Conservation (phyloP, 1,284 basidiomycete species). For the Heterobasidion occidentale region DNA sequence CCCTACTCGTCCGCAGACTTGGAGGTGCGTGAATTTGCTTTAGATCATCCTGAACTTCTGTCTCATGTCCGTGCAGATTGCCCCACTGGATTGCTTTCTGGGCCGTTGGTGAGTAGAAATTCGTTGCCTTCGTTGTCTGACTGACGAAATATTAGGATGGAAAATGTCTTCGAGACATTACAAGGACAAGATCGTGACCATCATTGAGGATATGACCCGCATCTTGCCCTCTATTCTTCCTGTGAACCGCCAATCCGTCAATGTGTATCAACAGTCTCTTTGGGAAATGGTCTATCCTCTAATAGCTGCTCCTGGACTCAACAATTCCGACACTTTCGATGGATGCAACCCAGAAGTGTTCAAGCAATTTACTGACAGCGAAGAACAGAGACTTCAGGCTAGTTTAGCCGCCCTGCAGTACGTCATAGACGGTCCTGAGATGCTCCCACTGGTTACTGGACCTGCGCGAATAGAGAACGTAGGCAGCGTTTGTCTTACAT, state of each 20-base stretch:
- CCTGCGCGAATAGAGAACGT: slow-evolving; percentile 19
- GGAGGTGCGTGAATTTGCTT: slow-evolving; percentile 18
- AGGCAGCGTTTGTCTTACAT: not conserved
- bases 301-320: slow-evolving; percentile 6
- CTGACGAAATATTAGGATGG: slow-evolving; percentile 13
- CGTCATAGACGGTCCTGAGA: slow-evolving; percentile 17
- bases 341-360: slow-evolving; percentile 15
- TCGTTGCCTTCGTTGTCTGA: not conserved
- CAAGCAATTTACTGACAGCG: slow-evolving; percentile 14
- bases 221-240: slow-evolving; percentile 8
- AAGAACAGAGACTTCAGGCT: slow-evolving; percentile 15
- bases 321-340: slow-evolving; percentile 10
- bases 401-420: slow-evolving; percentile 14
- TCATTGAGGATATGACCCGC: slow-evolving; percentile 12
- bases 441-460: slow-evolving; percentile 14
- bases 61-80: slow-evolving; percentile 20
- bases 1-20: slow-evolving; percentile 19
- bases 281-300: slow-evolving; percentile 8
- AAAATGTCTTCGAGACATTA: slow-evolving; percentile 14
- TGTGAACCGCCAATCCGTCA: slow-evolving; percentile 12
- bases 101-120: slow-evolving; percentile 24
- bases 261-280: slow-evolving; percentile 12
- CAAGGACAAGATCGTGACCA: slow-evolving; percentile 16
- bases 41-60: not conserved
- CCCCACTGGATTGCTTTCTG: slow-evolving; percentile 39